Evolutionary conservation across 1,139 yeast genomes (phyloP).

Genomic region (Taphrina communis): DNA sequence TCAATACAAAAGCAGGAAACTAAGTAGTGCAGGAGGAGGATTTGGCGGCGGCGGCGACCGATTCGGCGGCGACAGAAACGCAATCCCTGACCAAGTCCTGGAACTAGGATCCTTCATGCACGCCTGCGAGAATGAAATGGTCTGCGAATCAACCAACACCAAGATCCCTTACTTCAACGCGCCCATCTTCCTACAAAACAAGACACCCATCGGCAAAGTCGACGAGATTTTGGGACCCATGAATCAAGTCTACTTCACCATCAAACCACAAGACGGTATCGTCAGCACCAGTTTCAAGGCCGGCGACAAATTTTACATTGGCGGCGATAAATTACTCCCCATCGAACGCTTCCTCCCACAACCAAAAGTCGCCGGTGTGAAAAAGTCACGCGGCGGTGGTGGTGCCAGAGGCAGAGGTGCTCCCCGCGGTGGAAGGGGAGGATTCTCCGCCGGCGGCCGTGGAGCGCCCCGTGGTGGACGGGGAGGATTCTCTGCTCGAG

Average conservation of each 20-base stretch:
- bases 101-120: constrained; percentile 95
- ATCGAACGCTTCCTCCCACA: constrained; percentile 73
- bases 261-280: constrained; percentile 94
- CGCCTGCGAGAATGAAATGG: constrained; percentile 96
- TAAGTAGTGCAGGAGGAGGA: constrained; percentile 21
- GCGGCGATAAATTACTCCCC: constrained; percentile 92
- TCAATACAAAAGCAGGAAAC: not conserved
- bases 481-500: constrained; percentile 53
- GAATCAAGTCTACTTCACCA: constrained; percentile 94
- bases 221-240: constrained; percentile 98
- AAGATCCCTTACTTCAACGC: constrained; percentile 99
- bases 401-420: constrained; percentile 54
- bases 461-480: constrained; percentile 52
- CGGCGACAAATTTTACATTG: constrained; percentile 95
- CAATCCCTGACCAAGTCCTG: constrained; percentile 51
- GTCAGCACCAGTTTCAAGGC: constrained; percentile 90
- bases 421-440: constrained; percentile 54
- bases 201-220: constrained; percentile 92
- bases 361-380: constrained; percentile 58
- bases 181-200: constrained; percentile 92
- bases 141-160: constrained; percentile 90
- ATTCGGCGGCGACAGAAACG: constrained; percentile 38
- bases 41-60: constrained; percentile 37
- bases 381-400: constrained; percentile 59
- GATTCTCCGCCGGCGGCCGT: constrained; percentile 53